Conservation (phyloP, 441 rosid species). For the Adansonia rubrostipa region DNA sequence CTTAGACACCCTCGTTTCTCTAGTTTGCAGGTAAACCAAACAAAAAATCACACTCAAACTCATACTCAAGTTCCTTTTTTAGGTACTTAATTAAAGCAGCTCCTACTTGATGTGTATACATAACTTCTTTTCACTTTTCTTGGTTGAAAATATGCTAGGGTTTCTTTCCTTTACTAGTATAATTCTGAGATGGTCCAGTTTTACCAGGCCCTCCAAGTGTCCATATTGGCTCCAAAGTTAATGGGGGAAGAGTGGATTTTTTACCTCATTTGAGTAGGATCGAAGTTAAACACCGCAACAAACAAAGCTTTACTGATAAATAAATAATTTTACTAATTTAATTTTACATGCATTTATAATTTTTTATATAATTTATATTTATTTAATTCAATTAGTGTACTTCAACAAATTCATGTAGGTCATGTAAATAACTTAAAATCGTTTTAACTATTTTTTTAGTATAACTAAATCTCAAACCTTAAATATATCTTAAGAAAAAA, state of each 20-base stretch:
- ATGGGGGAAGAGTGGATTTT: too few species aligned
- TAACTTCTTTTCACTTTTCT: not conserved
- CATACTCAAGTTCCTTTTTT: not conserved
- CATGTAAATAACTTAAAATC: too few species aligned
- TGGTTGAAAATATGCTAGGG: not conserved
- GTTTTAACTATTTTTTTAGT: too few species aligned
- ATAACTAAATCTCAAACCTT: too few species aligned
- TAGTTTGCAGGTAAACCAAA: constrained; percentile 52
- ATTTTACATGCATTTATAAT: too few species aligned
- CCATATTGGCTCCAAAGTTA: not conserved
- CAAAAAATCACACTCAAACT: not conserved
- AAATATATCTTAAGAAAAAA: too few species aligned
- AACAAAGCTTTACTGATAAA: too few species aligned
- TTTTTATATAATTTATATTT: too few species aligned
- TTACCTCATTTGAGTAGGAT: not conserved
- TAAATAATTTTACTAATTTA: too few species aligned
- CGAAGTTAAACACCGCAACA: not conserved
- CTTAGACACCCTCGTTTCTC: constrained; percentile 80
- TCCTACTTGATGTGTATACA: not conserved
- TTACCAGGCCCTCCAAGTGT: not conserved
- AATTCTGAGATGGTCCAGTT: not conserved
- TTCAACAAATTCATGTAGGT: too few species aligned
- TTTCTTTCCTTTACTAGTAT: not conserved
- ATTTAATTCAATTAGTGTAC: too few species aligned
- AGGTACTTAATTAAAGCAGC: not conserved